Evolutionary conservation across 352 stramenopile genomes (phyloP), one percentile per base, ranked within the genome.

Genomic region (Phytophthora ramorum): DNA sequence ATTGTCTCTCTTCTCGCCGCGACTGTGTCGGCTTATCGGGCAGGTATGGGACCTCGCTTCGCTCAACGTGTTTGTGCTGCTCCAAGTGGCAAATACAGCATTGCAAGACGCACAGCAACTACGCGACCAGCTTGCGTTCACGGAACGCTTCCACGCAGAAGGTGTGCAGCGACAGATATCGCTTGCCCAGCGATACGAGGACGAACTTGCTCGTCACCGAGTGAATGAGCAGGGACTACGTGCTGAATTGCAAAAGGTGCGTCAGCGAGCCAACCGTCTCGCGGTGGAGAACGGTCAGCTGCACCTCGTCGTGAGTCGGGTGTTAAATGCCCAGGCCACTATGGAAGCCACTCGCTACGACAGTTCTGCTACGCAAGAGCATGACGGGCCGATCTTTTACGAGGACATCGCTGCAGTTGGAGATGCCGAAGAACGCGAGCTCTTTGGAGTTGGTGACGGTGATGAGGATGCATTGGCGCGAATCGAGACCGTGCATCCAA

Each of bases 1-100:
- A 37, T 57, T 87, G n/a, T 71, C 69, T 9, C 68, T 78, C 45
- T 68, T 83, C 47, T 87, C 83, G 1, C 83, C 80, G 9, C 71
- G 78, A 9, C 40, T 89, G 45, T 76, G 76, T 16, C 73, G 77
- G 2, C 69, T 91, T 10, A 44, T 83, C 1, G 73, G 74, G 9
- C 83, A 90, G 49, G 66, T 90, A 22, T 91, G 80, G 80, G 83
- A 91, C 24, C 73, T 91, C 37, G 74, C 73, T 16, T 85, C 80
- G 12, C 70, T 89, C 70, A 89, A 89, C 32, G 69, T 87, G 44
- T 91, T 89, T 58, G 83, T 84, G 17, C 58, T 89, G 47, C 58
- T 91, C 4, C 79, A 88, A 53, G 61, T 88, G 17, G 63, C 78
- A 13, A 73, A 83, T 35, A 41, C 71, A 10, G 63, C 66, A 17